Evolutionary conservation across 768 basidiomycete genomes (phyloP).

Genomic region (Termitomyces sp.): DNA sequence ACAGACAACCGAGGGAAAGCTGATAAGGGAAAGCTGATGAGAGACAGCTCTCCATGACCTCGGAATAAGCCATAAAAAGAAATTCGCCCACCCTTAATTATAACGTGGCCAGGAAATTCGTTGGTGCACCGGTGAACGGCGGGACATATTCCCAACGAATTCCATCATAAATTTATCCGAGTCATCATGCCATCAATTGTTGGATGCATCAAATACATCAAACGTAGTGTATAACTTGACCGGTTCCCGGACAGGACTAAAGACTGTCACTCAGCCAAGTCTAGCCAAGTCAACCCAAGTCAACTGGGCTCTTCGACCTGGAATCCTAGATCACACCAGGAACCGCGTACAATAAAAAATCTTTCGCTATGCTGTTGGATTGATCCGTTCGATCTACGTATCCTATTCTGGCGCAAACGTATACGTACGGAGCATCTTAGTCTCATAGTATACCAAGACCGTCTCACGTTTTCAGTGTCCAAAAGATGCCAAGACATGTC

Average conservation of each 20-base stretch:
- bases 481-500: too few relatives aligned
- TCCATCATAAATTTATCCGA: too few relatives aligned
- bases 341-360: background rate
- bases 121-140: too few relatives aligned
- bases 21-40: background rate
- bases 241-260: too few relatives aligned
- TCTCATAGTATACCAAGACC: too few relatives aligned
- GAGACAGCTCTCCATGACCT: constrained; percentile 21
- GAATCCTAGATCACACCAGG: background rate
- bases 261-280: background rate
- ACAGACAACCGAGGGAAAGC: constrained; percentile 29
- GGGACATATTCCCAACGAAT: too few relatives aligned
- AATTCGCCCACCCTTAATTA: constrained; percentile 8
- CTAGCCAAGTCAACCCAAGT: background rate
- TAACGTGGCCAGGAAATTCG: constrained; percentile 18
- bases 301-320: background rate
- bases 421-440: too few relatives aligned
- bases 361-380: background rate
- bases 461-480: too few relatives aligned
- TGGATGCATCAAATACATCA: too few relatives aligned
- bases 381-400: background rate
- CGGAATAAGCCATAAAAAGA: constrained; percentile 24
- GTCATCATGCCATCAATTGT: too few relatives aligned
- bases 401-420: background rate
- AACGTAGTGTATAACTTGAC: background rate